Evolutionary conservation across 2,329 filamentous ascomycete species (phyloP).

Genomic region (Aspergillus udagawae): DNA sequence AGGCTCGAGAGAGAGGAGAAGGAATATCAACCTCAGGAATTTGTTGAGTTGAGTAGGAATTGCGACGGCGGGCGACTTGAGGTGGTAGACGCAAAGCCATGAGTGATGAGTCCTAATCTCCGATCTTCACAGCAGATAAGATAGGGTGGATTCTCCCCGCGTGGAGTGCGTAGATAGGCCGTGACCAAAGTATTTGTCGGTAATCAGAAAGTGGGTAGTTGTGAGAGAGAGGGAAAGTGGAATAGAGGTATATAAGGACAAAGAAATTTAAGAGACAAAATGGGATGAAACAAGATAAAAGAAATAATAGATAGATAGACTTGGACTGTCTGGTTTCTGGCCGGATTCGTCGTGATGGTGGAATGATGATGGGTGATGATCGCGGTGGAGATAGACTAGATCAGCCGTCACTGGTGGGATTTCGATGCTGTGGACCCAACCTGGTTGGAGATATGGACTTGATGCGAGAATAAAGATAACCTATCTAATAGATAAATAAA

Average conservation of each 20-base stretch:
- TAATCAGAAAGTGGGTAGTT: not conserved
- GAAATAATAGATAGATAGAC: not conserved
- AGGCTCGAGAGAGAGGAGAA: conserved; percentile 31
- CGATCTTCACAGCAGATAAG: not conserved
- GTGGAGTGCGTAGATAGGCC: conserved; percentile 1
- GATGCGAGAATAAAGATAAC: too few species aligned
- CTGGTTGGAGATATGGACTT: not conserved
- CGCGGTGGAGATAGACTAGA: not conserved
- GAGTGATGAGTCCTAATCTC: conserved; percentile 3
- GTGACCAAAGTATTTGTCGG: not conserved
- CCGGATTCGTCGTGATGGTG: not conserved
- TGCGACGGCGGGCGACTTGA: conserved; percentile 32
- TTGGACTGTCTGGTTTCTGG: not conserved
- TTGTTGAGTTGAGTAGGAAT: conserved; percentile 29
- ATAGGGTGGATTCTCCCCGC: conserved; percentile 22
- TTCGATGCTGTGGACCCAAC: not conserved
- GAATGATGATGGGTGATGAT: not conserved
- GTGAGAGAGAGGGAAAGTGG: not conserved
- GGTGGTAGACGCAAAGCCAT: conserved; percentile 40
- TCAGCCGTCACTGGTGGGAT: conserved; percentile 1
- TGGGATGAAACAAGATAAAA: not conserved
- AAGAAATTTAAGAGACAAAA: not conserved
- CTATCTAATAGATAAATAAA: not conserved
- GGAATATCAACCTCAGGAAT: conserved; percentile 25
- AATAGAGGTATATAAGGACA: not conserved